Conservation (phyloP, 2,329 filamentous ascomycete species). For the Phyllosticta ampelicida region DNA sequence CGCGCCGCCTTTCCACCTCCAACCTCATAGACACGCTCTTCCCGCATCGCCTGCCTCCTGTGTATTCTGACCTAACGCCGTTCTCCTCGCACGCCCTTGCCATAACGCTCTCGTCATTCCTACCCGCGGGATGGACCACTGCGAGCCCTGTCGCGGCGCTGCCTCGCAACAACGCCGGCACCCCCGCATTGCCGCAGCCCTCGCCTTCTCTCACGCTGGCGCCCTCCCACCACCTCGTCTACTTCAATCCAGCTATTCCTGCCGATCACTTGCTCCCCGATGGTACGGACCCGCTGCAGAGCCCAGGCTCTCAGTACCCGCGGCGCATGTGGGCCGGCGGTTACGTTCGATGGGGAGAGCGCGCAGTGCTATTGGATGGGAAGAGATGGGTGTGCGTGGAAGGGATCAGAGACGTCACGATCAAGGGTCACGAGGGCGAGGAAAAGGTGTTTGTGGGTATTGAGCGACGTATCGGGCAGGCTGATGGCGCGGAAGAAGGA, state of each 20-base stretch:
- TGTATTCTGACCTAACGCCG: conserved; percentile 48
- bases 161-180: background rate
- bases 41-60: conserved; percentile 37
- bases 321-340: conserved; percentile 88
- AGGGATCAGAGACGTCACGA: conserved; percentile 35
- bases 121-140: conserved; percentile 12
- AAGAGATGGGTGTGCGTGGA: conserved; percentile 33
- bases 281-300: conserved; percentile 73
- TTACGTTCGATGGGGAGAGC: conserved; percentile 43
- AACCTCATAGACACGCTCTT: conserved; percentile 27
- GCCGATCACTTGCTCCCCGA: conserved; percentile 59
- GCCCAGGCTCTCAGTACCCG: conserved; percentile 59
- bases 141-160: background rate
- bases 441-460: conserved; percentile 53
- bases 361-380: conserved; percentile 1
- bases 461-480: conserved; percentile 40
- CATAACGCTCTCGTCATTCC: conserved; percentile 25
- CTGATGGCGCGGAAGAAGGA: conserved; percentile 19
- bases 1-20: background rate
- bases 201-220: conserved; percentile 32
- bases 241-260: conserved; percentile 65
- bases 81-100: conserved; percentile 56
- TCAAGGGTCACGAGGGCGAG: conserved; percentile 39
- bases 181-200: conserved; percentile 1
- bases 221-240: conserved; percentile 70